Evolutionary conservation across 2,329 filamentous ascomycete species (phyloP).

Genomic region (Colletotrichum scovillei): DNA sequence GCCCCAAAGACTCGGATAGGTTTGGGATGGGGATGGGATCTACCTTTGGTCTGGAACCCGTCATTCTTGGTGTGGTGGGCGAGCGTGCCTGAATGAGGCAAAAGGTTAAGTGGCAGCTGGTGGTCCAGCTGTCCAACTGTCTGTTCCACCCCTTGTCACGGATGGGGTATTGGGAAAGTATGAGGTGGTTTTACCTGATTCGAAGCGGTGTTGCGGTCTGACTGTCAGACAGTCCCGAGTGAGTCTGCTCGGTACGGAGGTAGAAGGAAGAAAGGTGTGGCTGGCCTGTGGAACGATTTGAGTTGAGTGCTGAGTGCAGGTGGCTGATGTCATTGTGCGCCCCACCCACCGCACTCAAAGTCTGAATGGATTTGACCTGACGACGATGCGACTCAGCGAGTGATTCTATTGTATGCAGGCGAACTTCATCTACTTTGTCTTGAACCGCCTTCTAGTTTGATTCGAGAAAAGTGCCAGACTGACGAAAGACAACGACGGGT

Average conservation of each 20-base stretch:
- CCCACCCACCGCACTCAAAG: neutral
- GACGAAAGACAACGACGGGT: no score
- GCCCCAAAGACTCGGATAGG: neutral
- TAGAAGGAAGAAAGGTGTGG: neutral
- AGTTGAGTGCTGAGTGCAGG: neutral
- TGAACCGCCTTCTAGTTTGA: neutral
- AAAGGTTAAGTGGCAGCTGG: neutral
- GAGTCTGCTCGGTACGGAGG: no score
- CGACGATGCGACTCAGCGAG: neutral
- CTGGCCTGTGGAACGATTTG: neutral
- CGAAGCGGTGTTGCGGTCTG: neutral
- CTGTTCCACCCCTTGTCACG: neutral
- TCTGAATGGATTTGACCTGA: neutral
- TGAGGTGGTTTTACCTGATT: neutral
- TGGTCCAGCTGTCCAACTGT: neutral
- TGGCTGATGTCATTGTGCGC: constrained; percentile 9
- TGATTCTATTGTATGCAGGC: neutral
- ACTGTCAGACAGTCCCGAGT: no score
- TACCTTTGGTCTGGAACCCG: neutral
- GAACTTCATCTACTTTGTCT: neutral
- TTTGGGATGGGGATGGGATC: neutral
- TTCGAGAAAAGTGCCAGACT: neutral
- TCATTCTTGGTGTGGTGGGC: neutral
- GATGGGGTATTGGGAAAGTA: neutral
- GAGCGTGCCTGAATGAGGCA: neutral